Evolutionary conservation across 176 grass and related monocot species (phyloP), one percentile per base, ranked within the genome.

Genomic region (Oryza glaberrima): DNA sequence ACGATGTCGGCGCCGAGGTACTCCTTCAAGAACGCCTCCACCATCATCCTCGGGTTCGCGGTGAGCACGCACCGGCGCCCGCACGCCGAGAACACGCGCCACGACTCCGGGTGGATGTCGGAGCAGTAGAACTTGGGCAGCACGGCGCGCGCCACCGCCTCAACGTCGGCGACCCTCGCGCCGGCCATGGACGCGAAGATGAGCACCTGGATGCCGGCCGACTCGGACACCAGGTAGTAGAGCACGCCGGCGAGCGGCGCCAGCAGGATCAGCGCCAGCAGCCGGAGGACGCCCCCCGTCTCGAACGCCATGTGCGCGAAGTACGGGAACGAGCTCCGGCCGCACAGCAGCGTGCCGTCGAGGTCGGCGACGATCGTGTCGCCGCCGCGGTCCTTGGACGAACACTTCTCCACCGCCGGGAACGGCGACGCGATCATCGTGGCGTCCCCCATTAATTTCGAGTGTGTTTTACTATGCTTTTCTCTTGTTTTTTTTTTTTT

Each of bases 271-370:
- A 95, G 79, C 67, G 80, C n/a, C 9, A 85, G 47, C 3, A 95
- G 81, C 1, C 91, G 73, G 15, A 91, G 80, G 69, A 88, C 49
- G 67, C 94, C 87, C 32, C 94, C 86, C 43, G 79, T 85, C 73
- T 96, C 94, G 86, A 89, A 96, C 8, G 94, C 89, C 61, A 96
- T 73, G 74, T 91, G 86, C 72, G 91, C 94, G 75, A 93, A 96
- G 94, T 96, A 93, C 3, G 94, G 91, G 84, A 96, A 96, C 3
- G 94, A 91, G 84, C 86, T 96, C 22, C 84, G 81, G 3, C 91
- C 89, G 67, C 86, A 90, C 45, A 96, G 84, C 20, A 93, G 72
- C 38, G 94, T 93, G 72, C 94, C 88, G 69, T 96, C 89, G 17
- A 95, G 81, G 77, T 95, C 90, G 10, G 94, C 94, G 9, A 93